Evolutionary conservation across 2,329 filamentous ascomycete species (phyloP).

Genomic region (Aurifilum marmelostoma): DNA sequence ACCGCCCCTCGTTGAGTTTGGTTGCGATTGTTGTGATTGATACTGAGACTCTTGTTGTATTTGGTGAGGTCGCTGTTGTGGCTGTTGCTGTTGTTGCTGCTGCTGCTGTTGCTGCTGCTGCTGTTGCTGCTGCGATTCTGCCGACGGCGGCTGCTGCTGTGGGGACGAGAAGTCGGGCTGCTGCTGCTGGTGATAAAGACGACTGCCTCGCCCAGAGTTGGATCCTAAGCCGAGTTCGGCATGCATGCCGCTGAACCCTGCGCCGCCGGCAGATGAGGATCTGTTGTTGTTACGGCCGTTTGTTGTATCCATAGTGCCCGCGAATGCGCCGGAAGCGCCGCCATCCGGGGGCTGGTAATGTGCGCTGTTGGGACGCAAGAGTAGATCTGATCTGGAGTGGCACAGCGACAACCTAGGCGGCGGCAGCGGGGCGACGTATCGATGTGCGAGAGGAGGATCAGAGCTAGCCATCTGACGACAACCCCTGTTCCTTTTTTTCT

Average conservation of each 20-base stretch:
- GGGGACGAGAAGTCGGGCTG: not conserved
- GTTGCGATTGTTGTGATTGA: conserved; percentile 8
- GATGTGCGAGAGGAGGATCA: conserved; percentile 7
- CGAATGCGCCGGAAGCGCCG: conserved; percentile 4
- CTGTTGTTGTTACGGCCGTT: conserved; percentile 1
- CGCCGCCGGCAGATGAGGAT: conserved; percentile 4
- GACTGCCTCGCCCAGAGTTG: not conserved
- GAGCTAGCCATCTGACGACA: conserved; percentile 19
- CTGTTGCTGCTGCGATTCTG: not conserved
- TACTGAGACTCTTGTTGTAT: conserved; percentile 21
- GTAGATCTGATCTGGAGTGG: not conserved
- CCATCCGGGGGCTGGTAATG: conserved; percentile 6
- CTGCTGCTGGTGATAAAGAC: conserved; percentile 8
- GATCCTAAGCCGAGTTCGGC: not conserved
- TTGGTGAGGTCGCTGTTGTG: conserved; percentile 7
- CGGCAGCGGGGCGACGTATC: conserved; percentile 9
- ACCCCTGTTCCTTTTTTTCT: not conserved
- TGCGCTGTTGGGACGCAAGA: not conserved
- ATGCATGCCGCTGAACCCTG: not conserved
- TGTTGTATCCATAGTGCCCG: conserved; percentile 8
- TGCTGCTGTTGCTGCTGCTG: conserved; percentile 13
- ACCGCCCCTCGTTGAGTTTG: conserved; percentile 5
- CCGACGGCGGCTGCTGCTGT: not conserved
- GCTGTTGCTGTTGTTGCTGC: conserved; percentile 10
- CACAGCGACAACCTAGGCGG: conserved; percentile 11